Evolutionary conservation across 805 yeast species (phyloP).

Genomic region (Isabelozyma rhagii): DNA sequence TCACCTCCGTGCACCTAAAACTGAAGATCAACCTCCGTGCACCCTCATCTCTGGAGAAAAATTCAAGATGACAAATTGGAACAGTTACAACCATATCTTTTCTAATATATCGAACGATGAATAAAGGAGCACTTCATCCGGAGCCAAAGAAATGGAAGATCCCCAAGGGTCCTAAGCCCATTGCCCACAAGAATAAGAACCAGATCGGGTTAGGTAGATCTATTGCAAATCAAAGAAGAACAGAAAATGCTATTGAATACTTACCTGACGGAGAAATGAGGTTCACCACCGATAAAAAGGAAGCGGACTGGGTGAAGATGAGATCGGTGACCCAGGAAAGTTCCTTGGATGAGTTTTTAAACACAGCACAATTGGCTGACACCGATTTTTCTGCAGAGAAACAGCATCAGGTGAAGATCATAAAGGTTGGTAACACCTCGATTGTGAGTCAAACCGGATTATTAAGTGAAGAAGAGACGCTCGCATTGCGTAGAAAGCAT

Average conservation of each 20-base stretch:
- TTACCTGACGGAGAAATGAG: conserved; percentile 87
- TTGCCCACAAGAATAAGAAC: conserved; percentile 79
- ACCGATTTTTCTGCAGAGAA: conserved; percentile 95
- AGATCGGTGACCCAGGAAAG: conserved; percentile 94
- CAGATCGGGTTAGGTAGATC: conserved; percentile 83
- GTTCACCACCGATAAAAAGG: conserved; percentile 81
- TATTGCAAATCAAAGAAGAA: conserved; percentile 68
- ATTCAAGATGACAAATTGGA: neutral
- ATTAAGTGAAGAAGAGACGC: conserved; percentile 64
- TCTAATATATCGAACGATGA: conserved; percentile 10
- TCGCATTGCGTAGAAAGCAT: conserved; percentile 57
- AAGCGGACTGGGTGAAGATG: conserved; percentile 85
- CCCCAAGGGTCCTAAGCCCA: conserved; percentile 91
- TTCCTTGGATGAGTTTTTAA: conserved; percentile 89
- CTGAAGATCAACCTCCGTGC: neutral
- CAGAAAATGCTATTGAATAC: conserved; percentile 65
- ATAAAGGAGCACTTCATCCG: conserved; percentile 43
- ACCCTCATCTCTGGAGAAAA: neutral
- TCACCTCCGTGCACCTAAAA: neutral
- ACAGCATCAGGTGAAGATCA: conserved; percentile 76
- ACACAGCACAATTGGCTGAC: conserved; percentile 93
- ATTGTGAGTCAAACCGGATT: conserved; percentile 42
- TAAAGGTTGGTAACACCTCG: conserved; percentile 61
- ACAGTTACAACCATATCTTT: neutral
- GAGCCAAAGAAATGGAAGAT: conserved; percentile 73